Evolutionary conservation across 768 basidiomycete genomes (phyloP), one percentile per base, ranked within the genome.

Genomic region (Lepiota venenata): DNA sequence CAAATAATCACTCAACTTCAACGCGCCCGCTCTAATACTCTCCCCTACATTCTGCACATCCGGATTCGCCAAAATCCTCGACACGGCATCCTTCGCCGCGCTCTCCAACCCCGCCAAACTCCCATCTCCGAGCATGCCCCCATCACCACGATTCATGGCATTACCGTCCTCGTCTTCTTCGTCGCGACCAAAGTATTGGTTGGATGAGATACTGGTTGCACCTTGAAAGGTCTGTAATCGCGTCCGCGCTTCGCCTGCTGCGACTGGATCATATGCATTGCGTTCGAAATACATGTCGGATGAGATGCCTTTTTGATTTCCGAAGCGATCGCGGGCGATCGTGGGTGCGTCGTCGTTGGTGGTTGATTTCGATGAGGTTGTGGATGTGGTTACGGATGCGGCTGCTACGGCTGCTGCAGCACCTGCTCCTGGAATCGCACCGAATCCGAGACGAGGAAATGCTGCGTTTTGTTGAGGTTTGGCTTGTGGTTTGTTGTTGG

Each of bases 261-360:
- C 77, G 36, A 68, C 63, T 1, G 91, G 83, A 65, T 98, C 95
- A 71, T 97, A 98, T 18, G 84, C 69, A 46, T 89, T 88, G 39
- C 96, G 82, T 20, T 87, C 93, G 67, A 98, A 98, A 76, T 88
- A 98, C 91, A 94, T 93, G 65, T 98, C 97, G 3, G 93, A 96
- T 4, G 95, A 98, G 67, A 99, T 99, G 50, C 83, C 93, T 66
- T 98, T 99, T 67, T 98, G 97, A 56, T 64, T 69, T 2, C 93
- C 91, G 67, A 98, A 99, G 62, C 91, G 92, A 7, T 95, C 88
- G 54, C 94, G 84, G 1, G 97, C 96, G 15, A 81, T 82, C 4
- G 84, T 93, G 0, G 85, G 84, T 22, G 84, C 73, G 49, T 90
- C 83, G 47, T 85, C 87, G 4, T 43, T 66, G 4, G 44, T 66